These are phyloP conservation scores for Colletotrichum sp. DNA, from an alignment of 2,329 filamentous ascomycete genomes.

Conservation along the genomic window DNA sequence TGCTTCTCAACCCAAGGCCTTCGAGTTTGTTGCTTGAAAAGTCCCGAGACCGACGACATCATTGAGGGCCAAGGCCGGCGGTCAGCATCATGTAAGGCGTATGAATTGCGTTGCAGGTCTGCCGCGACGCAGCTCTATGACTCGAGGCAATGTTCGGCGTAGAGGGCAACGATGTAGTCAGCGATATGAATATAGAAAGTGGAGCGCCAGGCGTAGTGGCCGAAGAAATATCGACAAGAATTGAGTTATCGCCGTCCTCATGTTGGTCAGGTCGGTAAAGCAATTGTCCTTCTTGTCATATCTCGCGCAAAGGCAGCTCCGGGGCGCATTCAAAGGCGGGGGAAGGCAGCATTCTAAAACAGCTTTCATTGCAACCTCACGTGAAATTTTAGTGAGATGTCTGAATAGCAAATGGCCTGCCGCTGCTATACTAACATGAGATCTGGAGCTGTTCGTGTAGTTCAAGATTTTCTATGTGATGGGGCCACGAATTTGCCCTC, in stretches of 20 bases:
- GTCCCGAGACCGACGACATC: not conserved
- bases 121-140: not conserved
- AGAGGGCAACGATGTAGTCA: not conserved
- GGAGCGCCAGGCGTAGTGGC: not conserved
- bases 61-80: not conserved
- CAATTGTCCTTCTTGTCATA: not conserved
- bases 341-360: not conserved
- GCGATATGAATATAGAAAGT: not conserved
- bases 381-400: rapidly evolving
- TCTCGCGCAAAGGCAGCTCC: not conserved
- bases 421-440: not conserved
- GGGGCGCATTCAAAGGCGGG: rapidly evolving
- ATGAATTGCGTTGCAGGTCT: not conserved
- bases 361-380: not conserved
- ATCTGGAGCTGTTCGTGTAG: rapidly evolving
- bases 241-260: not conserved
- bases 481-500: too few relatives aligned
- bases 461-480: not conserved
- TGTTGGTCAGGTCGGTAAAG: not conserved
- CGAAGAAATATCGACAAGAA: not conserved
- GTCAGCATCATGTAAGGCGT: not conserved
- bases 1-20: not conserved
- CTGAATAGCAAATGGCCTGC: not conserved
- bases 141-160: not conserved
- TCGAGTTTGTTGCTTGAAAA: not conserved